Conservation (phyloP, 331 rosid species). For the Quercus phellos region DNA sequence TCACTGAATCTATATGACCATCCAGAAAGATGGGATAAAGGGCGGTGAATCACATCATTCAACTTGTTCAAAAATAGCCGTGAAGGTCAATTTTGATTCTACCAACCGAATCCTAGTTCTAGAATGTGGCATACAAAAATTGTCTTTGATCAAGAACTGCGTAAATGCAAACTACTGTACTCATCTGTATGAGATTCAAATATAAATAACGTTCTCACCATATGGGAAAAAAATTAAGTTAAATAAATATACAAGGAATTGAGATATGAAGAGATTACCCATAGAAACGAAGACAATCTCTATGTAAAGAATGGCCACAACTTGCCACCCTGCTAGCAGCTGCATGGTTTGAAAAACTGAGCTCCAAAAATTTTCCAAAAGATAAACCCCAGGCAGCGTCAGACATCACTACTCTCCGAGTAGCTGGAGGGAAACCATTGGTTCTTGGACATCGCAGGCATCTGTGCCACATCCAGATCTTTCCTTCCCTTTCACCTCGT, state of each 20-base stretch:
- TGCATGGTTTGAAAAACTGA: conserved; percentile 96
- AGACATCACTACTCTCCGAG: conserved; percentile 91
- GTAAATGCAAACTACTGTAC: neutral
- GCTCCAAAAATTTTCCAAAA: conserved; percentile 97
- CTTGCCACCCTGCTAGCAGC: conserved; percentile 99
- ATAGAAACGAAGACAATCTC: conserved; percentile 96
- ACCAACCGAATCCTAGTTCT: conserved; percentile 13
- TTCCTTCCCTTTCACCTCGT: conserved; percentile 91
- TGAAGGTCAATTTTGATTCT: neutral
- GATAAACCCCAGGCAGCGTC: conserved; percentile 99
- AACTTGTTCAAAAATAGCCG: conserved; percentile 7
- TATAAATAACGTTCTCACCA: neutral
- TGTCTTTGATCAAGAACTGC: conserved; percentile 9
- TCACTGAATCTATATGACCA: conserved; percentile 1
- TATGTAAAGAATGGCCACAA: conserved; percentile 97
- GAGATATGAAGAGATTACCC: conserved; percentile 50
- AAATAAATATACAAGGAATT: neutral
- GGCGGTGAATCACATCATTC: conserved; percentile 2
- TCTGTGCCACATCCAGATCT: conserved; percentile 99
- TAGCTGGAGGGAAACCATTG: conserved; percentile 90
- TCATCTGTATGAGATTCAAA: neutral
- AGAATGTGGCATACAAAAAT: neutral
- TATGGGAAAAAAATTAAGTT: neutral
- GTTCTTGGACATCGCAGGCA: conserved; percentile 89
- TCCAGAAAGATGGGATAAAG: conserved; percentile 15